These are phyloP conservation scores for Mycena metata DNA, from an alignment of 768 basidiomycete genomes.

Conservation along the genomic window DNA sequence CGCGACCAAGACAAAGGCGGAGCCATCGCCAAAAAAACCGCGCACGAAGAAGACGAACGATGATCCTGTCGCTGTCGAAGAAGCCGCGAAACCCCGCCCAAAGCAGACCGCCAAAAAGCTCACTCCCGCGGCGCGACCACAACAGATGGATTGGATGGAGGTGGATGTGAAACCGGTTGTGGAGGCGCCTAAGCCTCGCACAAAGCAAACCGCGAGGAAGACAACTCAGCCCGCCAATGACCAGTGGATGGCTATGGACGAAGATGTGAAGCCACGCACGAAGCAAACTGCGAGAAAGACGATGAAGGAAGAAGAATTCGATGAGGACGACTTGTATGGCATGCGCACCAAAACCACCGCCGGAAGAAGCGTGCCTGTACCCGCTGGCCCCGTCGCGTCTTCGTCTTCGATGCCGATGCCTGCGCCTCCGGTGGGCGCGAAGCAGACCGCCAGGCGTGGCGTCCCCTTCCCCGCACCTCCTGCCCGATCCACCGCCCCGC, in stretches of 20 bases:
- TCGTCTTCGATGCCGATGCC: slow-evolving; percentile 20
- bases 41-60: slow-evolving; percentile 20
- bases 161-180: slow-evolving; percentile 10
- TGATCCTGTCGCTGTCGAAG: slow-evolving; percentile 4
- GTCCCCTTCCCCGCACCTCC: slow-evolving; percentile 17
- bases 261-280: slow-evolving; percentile 22
- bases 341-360: too few relatives aligned
- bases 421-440: slow-evolving; percentile 3
- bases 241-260: not conserved
- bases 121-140: not conserved
- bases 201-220: slow-evolving; percentile 21
- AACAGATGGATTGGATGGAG: not conserved
- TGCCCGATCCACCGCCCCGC: slow-evolving; percentile 15
- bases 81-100: slow-evolving; percentile 22
- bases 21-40: slow-evolving; percentile 27
- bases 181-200: not conserved
- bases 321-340: too few relatives aligned
- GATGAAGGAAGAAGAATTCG: not conserved
- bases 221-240: not conserved
- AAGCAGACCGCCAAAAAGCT: slow-evolving; percentile 22
- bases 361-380: too few relatives aligned
- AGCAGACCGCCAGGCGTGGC: slow-evolving; percentile 32
- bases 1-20: slow-evolving; percentile 7
- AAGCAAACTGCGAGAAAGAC: slow-evolving; percentile 22
- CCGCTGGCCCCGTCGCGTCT: not conserved